Evolutionary conservation across 2,329 filamentous ascomycete genomes (phyloP).

Genomic region (Cercospora sp.): DNA sequence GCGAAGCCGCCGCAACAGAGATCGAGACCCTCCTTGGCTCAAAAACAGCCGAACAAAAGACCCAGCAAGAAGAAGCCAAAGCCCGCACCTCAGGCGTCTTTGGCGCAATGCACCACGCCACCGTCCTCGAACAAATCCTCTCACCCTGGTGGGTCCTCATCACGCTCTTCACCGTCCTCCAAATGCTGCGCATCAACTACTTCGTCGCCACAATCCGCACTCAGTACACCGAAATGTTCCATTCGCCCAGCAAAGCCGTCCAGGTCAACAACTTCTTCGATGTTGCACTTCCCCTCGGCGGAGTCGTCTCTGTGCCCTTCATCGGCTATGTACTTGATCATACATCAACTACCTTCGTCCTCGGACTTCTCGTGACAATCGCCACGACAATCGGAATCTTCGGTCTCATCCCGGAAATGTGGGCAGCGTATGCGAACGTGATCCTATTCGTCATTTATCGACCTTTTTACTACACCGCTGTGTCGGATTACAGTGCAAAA

Average conservation of each 20-base stretch:
- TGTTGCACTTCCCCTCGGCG: slow-evolving; percentile 77
- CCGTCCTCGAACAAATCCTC: slow-evolving; percentile 69
- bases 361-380: slow-evolving; percentile 66
- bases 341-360: slow-evolving; percentile 69
- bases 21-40: slow-evolving; percentile 73
- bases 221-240: slow-evolving; percentile 77
- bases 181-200: slow-evolving; percentile 73
- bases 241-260: slow-evolving; percentile 60
- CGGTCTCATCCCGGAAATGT: slow-evolving; percentile 68
- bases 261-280: slow-evolving; percentile 84
- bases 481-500: slow-evolving; percentile 85
- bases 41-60: slow-evolving; percentile 62
- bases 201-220: slow-evolving; percentile 83
- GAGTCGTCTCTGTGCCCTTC: slow-evolving; percentile 81
- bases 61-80: slow-evolving; percentile 65
- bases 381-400: slow-evolving; percentile 76
- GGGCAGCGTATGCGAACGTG: slow-evolving; percentile 75
- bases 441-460: slow-evolving; percentile 79
- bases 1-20: slow-evolving; percentile 65
- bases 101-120: slow-evolving; percentile 76
- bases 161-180: slow-evolving; percentile 69
- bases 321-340: slow-evolving; percentile 79
- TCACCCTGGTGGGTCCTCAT: slow-evolving; percentile 85
- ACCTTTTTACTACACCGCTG: slow-evolving; percentile 86
- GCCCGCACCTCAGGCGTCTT: slow-evolving; percentile 75